Evolutionary conservation across 1,139 yeast genomes (phyloP).

Genomic region (Suhomyces panamericanus): DNA sequence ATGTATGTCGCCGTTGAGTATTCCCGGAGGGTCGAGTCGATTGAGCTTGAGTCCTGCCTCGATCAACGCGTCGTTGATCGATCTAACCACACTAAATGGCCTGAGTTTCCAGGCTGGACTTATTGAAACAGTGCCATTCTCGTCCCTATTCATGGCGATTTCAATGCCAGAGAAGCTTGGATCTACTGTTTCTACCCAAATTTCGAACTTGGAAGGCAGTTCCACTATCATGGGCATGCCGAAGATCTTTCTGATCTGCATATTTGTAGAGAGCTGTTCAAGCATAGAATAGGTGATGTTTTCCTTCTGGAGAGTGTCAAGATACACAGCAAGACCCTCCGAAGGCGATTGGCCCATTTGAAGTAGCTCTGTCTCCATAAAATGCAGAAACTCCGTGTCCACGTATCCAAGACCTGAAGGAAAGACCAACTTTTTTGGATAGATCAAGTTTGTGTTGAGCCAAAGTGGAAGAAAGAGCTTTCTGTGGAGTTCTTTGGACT

Average conservation of each 20-base stretch:
- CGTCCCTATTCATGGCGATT: conserved; percentile 18
- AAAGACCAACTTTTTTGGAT: conserved; percentile 21
- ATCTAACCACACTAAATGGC: conserved; percentile 25
- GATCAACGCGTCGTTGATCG: conserved; percentile 23
- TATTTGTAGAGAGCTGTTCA: conserved; percentile 28
- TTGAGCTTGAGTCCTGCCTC: conserved; percentile 30
- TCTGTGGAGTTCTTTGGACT: conserved; percentile 9
- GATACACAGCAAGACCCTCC: conserved; percentile 17
- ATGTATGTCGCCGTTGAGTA: conserved; percentile 15
- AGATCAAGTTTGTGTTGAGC: conserved; percentile 31
- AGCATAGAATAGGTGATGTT: conserved; percentile 32
- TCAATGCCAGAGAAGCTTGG: conserved; percentile 36
- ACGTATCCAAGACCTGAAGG: conserved; percentile 29
- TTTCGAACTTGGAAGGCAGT: conserved; percentile 14
- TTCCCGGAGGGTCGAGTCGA: conserved; percentile 19
- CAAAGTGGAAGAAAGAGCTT: conserved; percentile 34
- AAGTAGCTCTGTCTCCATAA: conserved; percentile 19
- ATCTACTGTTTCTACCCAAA: conserved; percentile 34
- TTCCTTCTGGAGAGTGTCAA: conserved; percentile 19
- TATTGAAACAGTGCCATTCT: conserved; percentile 3
- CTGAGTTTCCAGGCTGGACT: conserved; percentile 29
- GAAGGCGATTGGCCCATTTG: conserved; percentile 9
- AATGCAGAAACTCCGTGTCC: conserved; percentile 24
- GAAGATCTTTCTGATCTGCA: conserved; percentile 24
- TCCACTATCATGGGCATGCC: conserved; percentile 32